Percentiles rank a stretch among this genome's conserved stretches.
phyloP scores from a whole-genome alignment of 805 yeast species.

The Lipomyces lipofer region DNA sequence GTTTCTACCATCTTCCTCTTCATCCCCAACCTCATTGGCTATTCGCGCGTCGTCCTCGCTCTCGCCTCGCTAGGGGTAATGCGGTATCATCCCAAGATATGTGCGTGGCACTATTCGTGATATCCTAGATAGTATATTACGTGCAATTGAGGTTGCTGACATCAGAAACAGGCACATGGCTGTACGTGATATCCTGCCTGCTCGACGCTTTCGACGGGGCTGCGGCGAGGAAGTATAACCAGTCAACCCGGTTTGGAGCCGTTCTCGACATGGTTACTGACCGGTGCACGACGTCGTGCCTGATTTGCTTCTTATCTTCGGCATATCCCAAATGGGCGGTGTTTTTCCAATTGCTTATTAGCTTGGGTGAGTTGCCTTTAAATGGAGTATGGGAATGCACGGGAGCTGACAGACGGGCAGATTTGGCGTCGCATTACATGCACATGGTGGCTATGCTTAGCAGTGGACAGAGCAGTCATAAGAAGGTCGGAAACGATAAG shows the following conservation, averaged over 20 bases:
- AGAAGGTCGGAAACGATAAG: constrained; percentile 69
- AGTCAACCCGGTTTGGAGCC: constrained; percentile 91
- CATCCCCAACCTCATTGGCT: constrained; percentile 92
- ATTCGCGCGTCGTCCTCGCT: constrained; percentile 78
- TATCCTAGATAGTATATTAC: neutral
- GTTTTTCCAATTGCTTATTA: constrained; percentile 78
- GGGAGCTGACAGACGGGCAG: constrained; percentile 23
- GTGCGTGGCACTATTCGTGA: constrained; percentile 38
- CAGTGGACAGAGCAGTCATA: constrained; percentile 79
- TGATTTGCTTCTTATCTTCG: constrained; percentile 80
- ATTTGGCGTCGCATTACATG: constrained; percentile 90
- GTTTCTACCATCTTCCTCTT: constrained; percentile 64
- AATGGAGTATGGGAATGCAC: no score
- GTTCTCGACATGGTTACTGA: constrained; percentile 99
- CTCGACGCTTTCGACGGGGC: constrained; percentile 96
- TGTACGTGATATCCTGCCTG: constrained; percentile 85
- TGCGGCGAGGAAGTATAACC: constrained; percentile 86
- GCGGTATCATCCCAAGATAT: constrained; percentile 78
- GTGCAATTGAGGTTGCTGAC: neutral
- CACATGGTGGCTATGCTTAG: constrained; percentile 95
- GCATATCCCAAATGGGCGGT: constrained; percentile 71
- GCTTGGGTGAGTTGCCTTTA: constrained; percentile 46
- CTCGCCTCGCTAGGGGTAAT: constrained; percentile 75
- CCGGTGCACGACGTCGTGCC: constrained; percentile 93
- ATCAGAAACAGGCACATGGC: constrained; percentile 44